A percentile compares a stretch with the other conserved stretches of the same genome.
These are phyloP conservation scores for Gautieria morchelliformis DNA, from an alignment of 768 basidiomycete genomes.

Conservation along the genomic window DNA sequence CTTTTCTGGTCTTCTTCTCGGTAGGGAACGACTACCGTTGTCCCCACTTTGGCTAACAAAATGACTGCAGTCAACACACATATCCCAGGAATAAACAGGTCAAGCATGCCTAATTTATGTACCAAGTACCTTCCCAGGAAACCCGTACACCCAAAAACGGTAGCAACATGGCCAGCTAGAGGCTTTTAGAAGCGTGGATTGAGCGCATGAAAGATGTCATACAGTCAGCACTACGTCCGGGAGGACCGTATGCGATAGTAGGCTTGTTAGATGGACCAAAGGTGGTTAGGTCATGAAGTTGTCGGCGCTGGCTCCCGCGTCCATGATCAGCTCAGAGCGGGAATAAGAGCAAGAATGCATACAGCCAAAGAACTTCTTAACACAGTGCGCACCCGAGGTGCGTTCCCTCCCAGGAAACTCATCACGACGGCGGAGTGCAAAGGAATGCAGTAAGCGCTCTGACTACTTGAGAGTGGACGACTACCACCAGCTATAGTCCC, in stretches of 20 bases:
- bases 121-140: constrained; percentile 94
- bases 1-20: constrained; percentile 91
- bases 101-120: constrained; percentile 72
- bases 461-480: neutral
- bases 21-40: constrained; percentile 91
- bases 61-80: neutral
- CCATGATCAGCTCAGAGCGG: neutral
- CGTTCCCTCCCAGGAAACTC: neutral
- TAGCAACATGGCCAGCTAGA: constrained; percentile 73
- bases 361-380: neutral
- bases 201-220: neutral
- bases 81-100: neutral
- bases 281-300: constrained; percentile 53
- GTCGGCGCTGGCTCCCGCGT: neutral
- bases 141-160: constrained; percentile 94
- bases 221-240: constrained; percentile 74
- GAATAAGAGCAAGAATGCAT: neutral
- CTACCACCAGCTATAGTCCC: no score
- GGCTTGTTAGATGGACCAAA: constrained; percentile 52
- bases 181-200: neutral
- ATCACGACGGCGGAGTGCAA: neutral
- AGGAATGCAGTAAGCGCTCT: constrained; percentile 1
- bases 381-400: constrained; percentile 2
- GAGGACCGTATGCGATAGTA: constrained; percentile 65
- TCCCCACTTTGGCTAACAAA: constrained; percentile 70